Evolutionary conservation across 2,329 filamentous ascomycete genomes (phyloP), one percentile per base, ranked within the genome.

Genomic region (Stachybotrys chlorohalonatus): DNA sequence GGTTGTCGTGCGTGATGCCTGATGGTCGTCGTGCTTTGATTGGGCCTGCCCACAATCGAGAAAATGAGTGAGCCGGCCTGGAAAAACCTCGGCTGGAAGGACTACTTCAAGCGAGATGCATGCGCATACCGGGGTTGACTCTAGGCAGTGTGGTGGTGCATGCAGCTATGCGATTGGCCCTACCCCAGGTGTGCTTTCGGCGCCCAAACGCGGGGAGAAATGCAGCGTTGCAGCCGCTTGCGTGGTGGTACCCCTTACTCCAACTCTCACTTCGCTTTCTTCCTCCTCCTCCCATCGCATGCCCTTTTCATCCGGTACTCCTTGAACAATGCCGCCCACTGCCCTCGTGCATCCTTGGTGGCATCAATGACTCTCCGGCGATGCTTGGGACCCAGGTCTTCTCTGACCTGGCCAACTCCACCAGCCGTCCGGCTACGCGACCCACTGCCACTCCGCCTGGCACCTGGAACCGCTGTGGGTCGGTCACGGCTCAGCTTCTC

Each of bases 311-410:
- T 32, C 31, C 30, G 17, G 49, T n/a, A 42, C 36, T 13, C 9
- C 9, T 13, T 42, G 36, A 2, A 13, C 8, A 42, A 42, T 13
- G 36, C 36, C 36, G 36, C 36, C 36, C 36, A 13, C 36, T 13
- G 36, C 36, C 13, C 8, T 36, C 30, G 5, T 8, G 11, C 32
- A 16, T 11, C 31, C 49, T 32, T 51, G 49, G 49, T 15, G 17
- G 11, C 31, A 30, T 59, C 58, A 55, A 72, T 72, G 69, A 58
- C 64, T 54, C 57, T 60, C 54, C 61, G 64, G 62, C 64, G 64
- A 55, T 57, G 59, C 47, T 54, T 63, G 52, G 56, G 55, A 57
- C 59, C 62, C 53, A 56, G 58, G 56, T 54, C 62, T 51, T 62
- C 60, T 59, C 58, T 62, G 55, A 56, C 59, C 58, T 56, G 56